Conservation (phyloP, 352 stramenopile genomes). For the Globisporangium uncinulatum region DNA sequence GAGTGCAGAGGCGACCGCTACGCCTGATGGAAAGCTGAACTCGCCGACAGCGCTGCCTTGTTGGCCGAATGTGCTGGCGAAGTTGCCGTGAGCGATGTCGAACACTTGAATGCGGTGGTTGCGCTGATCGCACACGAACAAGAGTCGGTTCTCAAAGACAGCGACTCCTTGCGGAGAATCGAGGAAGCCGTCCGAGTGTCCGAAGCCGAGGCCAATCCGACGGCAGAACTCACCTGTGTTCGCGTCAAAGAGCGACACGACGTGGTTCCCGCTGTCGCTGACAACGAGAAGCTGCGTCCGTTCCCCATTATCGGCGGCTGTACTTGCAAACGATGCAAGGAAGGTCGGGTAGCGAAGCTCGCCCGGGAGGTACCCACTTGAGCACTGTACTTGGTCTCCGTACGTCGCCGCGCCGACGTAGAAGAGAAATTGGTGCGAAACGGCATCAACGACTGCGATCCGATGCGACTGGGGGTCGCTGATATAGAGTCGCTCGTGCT, state of each 20-base stretch:
- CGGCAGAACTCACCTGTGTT: slow-evolving; percentile 21
- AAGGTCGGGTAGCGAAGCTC: slow-evolving; percentile 49
- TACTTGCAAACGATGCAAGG: slow-evolving; percentile 19
- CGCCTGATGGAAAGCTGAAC: slow-evolving; percentile 40
- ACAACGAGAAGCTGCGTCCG: slow-evolving; percentile 23
- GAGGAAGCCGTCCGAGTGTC: slow-evolving; percentile 38
- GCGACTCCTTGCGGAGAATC: slow-evolving; percentile 53
- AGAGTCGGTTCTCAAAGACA: slow-evolving; percentile 28
- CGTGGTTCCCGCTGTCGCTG: slow-evolving; percentile 60
- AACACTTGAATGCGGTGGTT: slow-evolving; percentile 71
- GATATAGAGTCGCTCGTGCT: slow-evolving; percentile 24
- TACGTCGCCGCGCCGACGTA: slow-evolving; percentile 58
- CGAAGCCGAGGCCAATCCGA: slow-evolving; percentile 49
- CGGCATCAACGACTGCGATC: slow-evolving; percentile 32
- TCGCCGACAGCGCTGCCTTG: slow-evolving; percentile 25
- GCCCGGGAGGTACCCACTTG: slow-evolving; percentile 38
- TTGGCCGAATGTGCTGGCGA: slow-evolving; percentile 25
- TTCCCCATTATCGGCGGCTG: not conserved
- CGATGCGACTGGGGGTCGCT: slow-evolving; percentile 54
- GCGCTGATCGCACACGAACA: slow-evolving; percentile 59
- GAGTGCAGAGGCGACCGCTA: slow-evolving; percentile 39
- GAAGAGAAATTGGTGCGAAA: slow-evolving; percentile 16
- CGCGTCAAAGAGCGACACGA: slow-evolving; percentile 47
- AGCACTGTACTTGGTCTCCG: slow-evolving; percentile 36
- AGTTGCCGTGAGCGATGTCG: slow-evolving; percentile 21